Conservation (phyloP, 2,329 filamentous ascomycete genomes). For the Chrysosporium keratinophilum region DNA sequence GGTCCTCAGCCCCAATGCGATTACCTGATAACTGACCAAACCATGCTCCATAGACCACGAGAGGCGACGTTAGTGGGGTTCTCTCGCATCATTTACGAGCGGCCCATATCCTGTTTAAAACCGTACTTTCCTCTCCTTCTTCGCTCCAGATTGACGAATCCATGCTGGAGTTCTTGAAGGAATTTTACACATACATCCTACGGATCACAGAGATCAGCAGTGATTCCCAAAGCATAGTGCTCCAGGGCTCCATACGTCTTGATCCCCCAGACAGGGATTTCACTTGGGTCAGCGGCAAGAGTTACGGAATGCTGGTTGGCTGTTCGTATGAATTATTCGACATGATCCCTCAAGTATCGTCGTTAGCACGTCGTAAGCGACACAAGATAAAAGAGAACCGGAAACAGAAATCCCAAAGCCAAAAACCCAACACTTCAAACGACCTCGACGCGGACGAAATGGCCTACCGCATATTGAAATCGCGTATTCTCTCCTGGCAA, state of each 20-base stretch:
- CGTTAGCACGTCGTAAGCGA: conserved; percentile 8
- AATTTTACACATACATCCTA: conserved; percentile 12
- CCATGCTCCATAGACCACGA: conserved; percentile 4
- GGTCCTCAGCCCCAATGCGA: background rate
- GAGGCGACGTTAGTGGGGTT: conserved; percentile 9
- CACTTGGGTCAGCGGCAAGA: conserved; percentile 10
- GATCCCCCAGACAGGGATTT: background rate
- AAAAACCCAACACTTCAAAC: background rate
- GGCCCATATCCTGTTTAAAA: conserved; percentile 11
- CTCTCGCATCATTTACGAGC: conserved; percentile 13
- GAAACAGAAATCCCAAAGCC: background rate
- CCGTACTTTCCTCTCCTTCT: conserved; percentile 5
- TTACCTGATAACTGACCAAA: background rate
- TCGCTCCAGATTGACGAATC: conserved; percentile 9
- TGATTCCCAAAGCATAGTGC: conserved; percentile 4
- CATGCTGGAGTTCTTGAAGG: conserved; percentile 12
- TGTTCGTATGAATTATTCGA: conserved; percentile 12
- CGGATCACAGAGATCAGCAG: conserved; percentile 12
- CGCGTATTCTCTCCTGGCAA: conserved; percentile 5
- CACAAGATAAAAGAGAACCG: background rate
- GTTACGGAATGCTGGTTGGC: conserved; percentile 12
- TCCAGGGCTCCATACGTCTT: background rate
- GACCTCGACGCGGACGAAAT: conserved; percentile 5
- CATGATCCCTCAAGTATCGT: conserved; percentile 13
- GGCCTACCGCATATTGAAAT: conserved; percentile 5